Evolutionary conservation across 306 rosid species (phyloP).

Genomic region (Fagus crenata): DNA sequence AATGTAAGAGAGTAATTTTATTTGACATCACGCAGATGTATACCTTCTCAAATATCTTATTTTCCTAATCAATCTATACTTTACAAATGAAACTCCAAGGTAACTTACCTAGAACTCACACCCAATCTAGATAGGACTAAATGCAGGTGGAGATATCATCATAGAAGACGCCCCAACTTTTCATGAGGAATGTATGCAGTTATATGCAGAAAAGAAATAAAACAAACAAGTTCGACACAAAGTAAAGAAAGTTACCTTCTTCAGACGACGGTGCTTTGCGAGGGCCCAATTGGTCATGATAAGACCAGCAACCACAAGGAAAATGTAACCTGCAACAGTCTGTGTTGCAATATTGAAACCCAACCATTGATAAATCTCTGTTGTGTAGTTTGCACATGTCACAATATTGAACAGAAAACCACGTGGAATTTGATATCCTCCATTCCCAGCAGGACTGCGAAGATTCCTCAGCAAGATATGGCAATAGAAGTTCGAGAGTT

Average conservation of each 20-base stretch:
- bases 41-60: neutral
- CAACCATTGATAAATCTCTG: constrained; percentile 98
- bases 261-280: constrained; percentile 90
- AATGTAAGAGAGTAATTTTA: neutral
- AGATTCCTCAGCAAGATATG: constrained; percentile 81
- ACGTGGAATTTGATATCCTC: constrained; percentile 88
- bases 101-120: neutral
- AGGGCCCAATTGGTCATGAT: constrained; percentile 99
- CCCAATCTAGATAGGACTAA: neutral
- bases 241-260: constrained; percentile 58
- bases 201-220: neutral
- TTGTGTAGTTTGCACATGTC: constrained; percentile 95
- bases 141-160: neutral
- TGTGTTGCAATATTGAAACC: constrained; percentile 97
- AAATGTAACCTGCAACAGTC: constrained; percentile 81
- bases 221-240: neutral
- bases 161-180: neutral
- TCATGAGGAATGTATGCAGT: neutral
- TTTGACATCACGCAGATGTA: neutral
- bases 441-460: constrained; percentile 76
- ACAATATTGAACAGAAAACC: constrained; percentile 93
- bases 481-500: constrained; percentile 73
- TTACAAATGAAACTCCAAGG: neutral
- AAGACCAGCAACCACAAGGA: constrained; percentile 65
- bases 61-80: too few relatives aligned